Conservation (phyloP, 768 basidiomycete genomes). For the Boletus fagicola region DNA sequence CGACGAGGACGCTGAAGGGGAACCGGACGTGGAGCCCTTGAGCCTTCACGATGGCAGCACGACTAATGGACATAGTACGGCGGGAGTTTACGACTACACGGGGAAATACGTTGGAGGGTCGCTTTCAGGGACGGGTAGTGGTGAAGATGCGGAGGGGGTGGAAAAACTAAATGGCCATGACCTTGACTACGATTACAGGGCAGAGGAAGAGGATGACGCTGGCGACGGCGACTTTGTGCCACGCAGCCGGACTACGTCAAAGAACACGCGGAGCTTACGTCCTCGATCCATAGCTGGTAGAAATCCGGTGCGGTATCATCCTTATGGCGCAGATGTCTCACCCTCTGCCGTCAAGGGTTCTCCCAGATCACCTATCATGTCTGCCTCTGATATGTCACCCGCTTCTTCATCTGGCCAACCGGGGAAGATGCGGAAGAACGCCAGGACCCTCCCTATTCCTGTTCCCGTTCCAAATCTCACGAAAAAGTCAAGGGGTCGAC, state of each 20-base stretch:
- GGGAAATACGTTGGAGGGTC: slow-evolving; percentile 20
- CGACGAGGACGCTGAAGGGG: slow-evolving; percentile 40
- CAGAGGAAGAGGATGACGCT: slow-evolving; percentile 31
- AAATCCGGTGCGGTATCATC: slow-evolving; percentile 35
- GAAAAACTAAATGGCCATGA: slow-evolving; percentile 25
- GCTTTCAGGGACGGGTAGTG: slow-evolving; percentile 21
- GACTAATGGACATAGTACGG: slow-evolving; percentile 31
- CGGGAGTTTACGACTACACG: slow-evolving; percentile 23
- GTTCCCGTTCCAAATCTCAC: slow-evolving; percentile 67
- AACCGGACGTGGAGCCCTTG: slow-evolving; percentile 31
- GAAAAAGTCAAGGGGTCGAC: slow-evolving; percentile 67
- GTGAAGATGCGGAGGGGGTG: slow-evolving; percentile 28
- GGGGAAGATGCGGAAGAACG: slow-evolving; percentile 34
- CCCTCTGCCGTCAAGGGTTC: slow-evolving; percentile 32
- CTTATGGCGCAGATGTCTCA: slow-evolving; percentile 29
- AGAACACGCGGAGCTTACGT: slow-evolving; percentile 38
- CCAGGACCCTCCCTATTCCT: slow-evolving; percentile 49
- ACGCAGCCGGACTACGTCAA: slow-evolving; percentile 35
- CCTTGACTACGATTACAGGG: slow-evolving; percentile 31
- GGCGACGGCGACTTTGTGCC: slow-evolving; percentile 37
- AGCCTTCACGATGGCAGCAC: slow-evolving; percentile 20
- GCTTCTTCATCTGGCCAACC: slow-evolving; percentile 23
- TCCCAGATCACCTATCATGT: slow-evolving; percentile 32
- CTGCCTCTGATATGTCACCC: slow-evolving; percentile 30
- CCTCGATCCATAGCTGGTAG: slow-evolving; percentile 34